These are phyloP conservation scores for Malus hybrid DNA, from an alignment of 331 rosid species.

Conservation along the genomic window DNA sequence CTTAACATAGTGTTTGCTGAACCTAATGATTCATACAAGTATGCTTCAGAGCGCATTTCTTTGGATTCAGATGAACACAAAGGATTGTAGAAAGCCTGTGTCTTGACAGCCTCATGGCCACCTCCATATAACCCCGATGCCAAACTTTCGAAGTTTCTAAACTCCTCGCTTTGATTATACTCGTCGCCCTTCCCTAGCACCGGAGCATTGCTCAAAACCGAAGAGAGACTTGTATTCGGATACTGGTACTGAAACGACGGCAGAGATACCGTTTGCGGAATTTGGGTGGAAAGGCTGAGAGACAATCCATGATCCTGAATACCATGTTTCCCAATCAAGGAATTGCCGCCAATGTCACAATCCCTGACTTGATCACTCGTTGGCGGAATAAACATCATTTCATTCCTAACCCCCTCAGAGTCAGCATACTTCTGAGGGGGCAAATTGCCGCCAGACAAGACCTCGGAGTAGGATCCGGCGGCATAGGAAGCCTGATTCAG, in stretches of 20 bases:
- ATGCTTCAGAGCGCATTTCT: constrained; percentile 32
- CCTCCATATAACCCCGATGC: constrained; percentile 31
- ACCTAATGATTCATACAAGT: constrained; percentile 26
- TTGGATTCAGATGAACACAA: constrained; percentile 21
- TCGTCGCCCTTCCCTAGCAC: constrained; percentile 36
- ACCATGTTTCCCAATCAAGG: constrained; percentile 37
- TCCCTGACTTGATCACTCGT: constrained; percentile 28
- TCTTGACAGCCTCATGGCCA: constrained; percentile 20
- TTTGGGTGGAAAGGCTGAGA: constrained; percentile 70
- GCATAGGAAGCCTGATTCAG: constrained; percentile 52
- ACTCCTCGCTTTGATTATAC: constrained; percentile 23
- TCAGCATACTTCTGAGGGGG: constrained; percentile 43
- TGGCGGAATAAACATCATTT: constrained; percentile 55
- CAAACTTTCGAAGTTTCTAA: constrained; percentile 44
- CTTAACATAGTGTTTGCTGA: constrained; percentile 26
- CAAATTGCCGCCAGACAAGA: constrained; percentile 34
- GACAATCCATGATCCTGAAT: constrained; percentile 68
- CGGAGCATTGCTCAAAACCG: constrained; percentile 32
- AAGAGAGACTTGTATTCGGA: constrained; percentile 33
- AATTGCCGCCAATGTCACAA: constrained; percentile 24
- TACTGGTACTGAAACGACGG: constrained; percentile 52
- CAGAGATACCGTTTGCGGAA: constrained; percentile 34
- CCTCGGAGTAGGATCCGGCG: constrained; percentile 52
- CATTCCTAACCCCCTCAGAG: constrained; percentile 46
- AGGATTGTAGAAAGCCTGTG: constrained; percentile 46